Percentiles rank a stretch among this genome's conserved stretches.
These are phyloP conservation scores for Penicillium atrosanguineum DNA, from an alignment of 495 filamentous ascomycete genomes.

Conservation along the genomic window DNA sequence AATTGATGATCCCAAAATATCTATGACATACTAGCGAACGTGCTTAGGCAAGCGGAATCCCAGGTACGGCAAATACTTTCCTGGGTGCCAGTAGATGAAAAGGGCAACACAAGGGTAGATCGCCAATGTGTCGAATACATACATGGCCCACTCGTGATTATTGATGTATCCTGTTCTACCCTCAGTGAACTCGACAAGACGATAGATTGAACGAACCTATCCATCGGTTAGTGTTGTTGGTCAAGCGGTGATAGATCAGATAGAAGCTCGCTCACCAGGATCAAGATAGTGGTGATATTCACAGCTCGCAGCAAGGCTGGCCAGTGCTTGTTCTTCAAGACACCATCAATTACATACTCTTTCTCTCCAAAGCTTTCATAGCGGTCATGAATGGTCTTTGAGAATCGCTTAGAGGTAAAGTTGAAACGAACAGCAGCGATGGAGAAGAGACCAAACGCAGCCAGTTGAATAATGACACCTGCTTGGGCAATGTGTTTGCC, in stretches of 20 bases:
- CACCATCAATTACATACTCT: slow-evolving; percentile 27
- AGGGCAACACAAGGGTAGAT: slow-evolving; percentile 54
- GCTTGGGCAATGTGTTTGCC: slow-evolving; percentile 41
- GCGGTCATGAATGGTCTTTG: slow-evolving; percentile 23
- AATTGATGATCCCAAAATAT: background rate
- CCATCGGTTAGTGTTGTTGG: background rate
- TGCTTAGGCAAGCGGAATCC: slow-evolving; percentile 25
- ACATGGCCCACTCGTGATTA: slow-evolving; percentile 56
- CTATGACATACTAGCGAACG: background rate
- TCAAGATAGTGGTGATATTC: slow-evolving; percentile 51
- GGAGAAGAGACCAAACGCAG: slow-evolving; percentile 44
- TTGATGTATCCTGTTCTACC: slow-evolving; percentile 52
- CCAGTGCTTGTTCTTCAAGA: slow-evolving; percentile 45
- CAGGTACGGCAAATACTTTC: slow-evolving; percentile 43
- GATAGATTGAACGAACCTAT: slow-evolving; percentile 58
- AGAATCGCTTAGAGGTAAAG: slow-evolving; percentile 41
- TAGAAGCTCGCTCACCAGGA: slow-evolving; percentile 42
- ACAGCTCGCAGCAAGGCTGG: slow-evolving; percentile 47
- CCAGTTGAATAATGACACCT: slow-evolving; percentile 41
- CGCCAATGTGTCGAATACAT: slow-evolving; percentile 58
- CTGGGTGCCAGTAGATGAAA: slow-evolving; percentile 49
- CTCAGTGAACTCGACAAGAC: slow-evolving; percentile 60
- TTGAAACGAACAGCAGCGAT: slow-evolving; percentile 36
- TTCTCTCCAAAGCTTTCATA: slow-evolving; percentile 26
- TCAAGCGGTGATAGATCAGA: background rate